Conservation (phyloP, 163 green algal species). For the Scenedesmus sp. region DNA sequence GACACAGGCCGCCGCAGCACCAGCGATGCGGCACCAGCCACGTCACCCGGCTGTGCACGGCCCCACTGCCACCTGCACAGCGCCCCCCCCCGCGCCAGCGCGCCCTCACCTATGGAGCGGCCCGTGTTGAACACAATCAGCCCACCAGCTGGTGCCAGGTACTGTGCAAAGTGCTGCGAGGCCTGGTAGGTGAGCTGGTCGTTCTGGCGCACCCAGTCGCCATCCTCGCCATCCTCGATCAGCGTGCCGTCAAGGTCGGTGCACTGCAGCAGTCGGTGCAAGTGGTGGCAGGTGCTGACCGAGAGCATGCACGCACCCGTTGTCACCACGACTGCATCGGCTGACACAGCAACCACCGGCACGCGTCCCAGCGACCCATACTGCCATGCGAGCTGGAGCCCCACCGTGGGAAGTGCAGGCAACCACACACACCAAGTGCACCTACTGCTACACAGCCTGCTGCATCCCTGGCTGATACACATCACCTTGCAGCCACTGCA, state of each 20-base stretch:
- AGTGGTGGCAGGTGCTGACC: neutral
- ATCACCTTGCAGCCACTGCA: neutral
- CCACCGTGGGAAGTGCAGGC: too few species aligned
- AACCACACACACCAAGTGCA: too few species aligned
- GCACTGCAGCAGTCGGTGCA: conserved; percentile 29
- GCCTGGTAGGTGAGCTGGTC: neutral
- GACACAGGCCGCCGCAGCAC: too few species aligned
- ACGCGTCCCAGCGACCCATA: neutral
- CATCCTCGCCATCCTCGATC: conserved; percentile 39
- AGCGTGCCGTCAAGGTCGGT: conserved; percentile 50
- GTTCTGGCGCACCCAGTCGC: conserved; percentile 19
- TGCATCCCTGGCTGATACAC: too few species aligned
- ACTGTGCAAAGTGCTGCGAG: conserved; percentile 42
- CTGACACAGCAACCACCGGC: too few species aligned
- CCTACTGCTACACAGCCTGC: too few species aligned
- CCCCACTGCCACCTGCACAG: too few species aligned
- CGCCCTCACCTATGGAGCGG: conserved; percentile 8
- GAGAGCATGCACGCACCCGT: neutral
- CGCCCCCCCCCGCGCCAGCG: too few species aligned
- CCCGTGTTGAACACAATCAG: conserved; percentile 49
- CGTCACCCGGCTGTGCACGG: too few species aligned
- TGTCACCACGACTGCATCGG: neutral
- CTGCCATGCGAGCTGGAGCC: neutral
- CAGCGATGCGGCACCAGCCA: too few species aligned
- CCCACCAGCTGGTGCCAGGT: conserved; percentile 35